A percentile compares a stretch with the other conserved stretches of the same genome.
Evolutionary conservation across 768 basidiomycete species (phyloP).

Genomic region (Suillus variegatus): DNA sequence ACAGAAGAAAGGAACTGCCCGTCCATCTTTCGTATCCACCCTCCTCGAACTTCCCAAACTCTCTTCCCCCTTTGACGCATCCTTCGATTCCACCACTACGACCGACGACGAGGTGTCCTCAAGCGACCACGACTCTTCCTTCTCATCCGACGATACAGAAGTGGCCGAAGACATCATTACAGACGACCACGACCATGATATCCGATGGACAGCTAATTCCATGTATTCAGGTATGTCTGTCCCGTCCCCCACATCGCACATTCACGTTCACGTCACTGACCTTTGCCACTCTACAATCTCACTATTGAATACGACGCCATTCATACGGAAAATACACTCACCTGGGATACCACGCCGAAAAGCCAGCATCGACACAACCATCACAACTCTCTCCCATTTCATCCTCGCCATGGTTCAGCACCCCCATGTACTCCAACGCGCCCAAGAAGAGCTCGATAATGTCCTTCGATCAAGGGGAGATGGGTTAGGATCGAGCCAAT

Average conservation of each 20-base stretch:
- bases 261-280: not conserved
- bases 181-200: conserved; percentile 64
- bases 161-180: not conserved
- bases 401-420: conserved; percentile 66
- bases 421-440: conserved; percentile 56
- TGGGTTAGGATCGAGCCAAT: not conserved
- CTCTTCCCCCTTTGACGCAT: not conserved
- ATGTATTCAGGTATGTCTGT: conserved; percentile 54
- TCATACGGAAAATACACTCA: not conserved
- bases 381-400: conserved; percentile 57
- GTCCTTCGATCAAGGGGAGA: conserved; percentile 44
- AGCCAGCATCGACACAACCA: conserved; percentile 67
- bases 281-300: too few species aligned
- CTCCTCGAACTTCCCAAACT: conserved; percentile 50
- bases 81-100: not conserved
- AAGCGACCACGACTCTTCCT: not conserved
- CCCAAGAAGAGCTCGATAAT: conserved; percentile 65
- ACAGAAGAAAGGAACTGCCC: conserved; percentile 39
- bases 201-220: conserved; percentile 83
- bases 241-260: not conserved
- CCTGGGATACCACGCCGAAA: not conserved
- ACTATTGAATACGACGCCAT: too few species aligned
- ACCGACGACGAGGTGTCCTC: not conserved
- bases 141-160: not conserved
- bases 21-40: conserved; percentile 46